A percentile compares a stretch with the other conserved stretches of the same genome.
phyloP scores from a whole-genome alignment of 192 early-diverging fungal genomes.

The Coemansia sp. region DNA sequence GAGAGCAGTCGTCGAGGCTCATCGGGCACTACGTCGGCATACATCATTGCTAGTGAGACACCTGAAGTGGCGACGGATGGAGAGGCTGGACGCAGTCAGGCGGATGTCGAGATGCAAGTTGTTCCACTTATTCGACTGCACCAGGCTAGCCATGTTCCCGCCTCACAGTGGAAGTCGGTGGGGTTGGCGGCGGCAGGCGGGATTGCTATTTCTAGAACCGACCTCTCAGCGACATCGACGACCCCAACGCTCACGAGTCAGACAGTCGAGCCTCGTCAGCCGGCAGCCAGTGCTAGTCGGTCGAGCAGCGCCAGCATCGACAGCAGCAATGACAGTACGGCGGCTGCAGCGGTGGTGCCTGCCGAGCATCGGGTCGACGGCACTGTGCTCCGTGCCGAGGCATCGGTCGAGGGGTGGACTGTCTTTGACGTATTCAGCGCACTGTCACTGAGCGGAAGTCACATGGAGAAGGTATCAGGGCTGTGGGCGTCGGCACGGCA shows the following conservation, averaged over 20 bases:
- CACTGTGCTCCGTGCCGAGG: constrained; percentile 27
- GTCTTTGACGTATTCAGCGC: constrained; percentile 41
- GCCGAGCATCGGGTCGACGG: not conserved
- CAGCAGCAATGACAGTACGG: not conserved
- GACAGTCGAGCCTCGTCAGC: not conserved
- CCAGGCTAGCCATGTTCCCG: constrained; percentile 6
- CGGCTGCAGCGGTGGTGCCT: not conserved
- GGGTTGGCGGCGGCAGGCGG: constrained; percentile 19
- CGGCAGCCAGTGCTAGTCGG: not conserved
- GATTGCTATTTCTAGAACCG: constrained; percentile 13
- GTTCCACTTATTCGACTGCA: constrained; percentile 20
- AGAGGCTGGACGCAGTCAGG: not conserved
- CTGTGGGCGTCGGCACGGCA: constrained; percentile 22
- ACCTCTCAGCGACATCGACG: not conserved
- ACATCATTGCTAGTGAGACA: constrained; percentile 1
- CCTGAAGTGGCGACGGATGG: not conserved
- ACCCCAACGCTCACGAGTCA: not conserved
- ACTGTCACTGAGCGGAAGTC: not conserved
- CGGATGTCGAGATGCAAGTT: not conserved
- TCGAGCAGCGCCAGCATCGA: not conserved
- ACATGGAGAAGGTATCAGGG: constrained; percentile 6
- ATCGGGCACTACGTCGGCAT: not conserved
- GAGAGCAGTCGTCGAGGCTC: constrained; percentile 3
- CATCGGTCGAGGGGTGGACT: constrained; percentile 40
- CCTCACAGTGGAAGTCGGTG: constrained; percentile 14